Percentiles rank a stretch among this genome's conserved stretches.
Evolutionary conservation across 2,329 filamentous ascomycete species (phyloP).

Genomic region (Cercospora sojina): DNA sequence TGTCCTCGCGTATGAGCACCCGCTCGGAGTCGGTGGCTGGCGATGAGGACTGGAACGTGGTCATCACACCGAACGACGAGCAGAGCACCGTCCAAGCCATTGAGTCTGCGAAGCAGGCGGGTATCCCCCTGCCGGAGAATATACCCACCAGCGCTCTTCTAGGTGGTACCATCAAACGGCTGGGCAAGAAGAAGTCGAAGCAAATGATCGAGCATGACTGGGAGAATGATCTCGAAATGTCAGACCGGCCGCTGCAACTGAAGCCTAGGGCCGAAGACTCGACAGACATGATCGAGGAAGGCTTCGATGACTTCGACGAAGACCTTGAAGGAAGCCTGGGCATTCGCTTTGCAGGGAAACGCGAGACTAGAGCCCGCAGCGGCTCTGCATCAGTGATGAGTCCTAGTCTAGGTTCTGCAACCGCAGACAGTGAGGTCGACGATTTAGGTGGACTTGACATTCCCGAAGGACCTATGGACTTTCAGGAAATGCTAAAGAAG

Average conservation of each 20-base stretch:
- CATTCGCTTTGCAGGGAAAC: conserved; percentile 83
- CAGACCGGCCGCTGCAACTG: conserved; percentile 43
- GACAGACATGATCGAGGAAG: conserved; percentile 38
- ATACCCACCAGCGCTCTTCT: conserved; percentile 85
- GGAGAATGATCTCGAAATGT: conserved; percentile 52
- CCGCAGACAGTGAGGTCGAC: conserved; percentile 95
- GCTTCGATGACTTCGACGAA: conserved; percentile 70
- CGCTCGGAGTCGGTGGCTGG: conserved; percentile 67
- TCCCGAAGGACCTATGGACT: conserved; percentile 78
- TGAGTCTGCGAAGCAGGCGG: conserved; percentile 78
- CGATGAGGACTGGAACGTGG: conserved; percentile 85
- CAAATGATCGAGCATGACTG: conserved; percentile 52
- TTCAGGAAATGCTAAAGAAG: conserved; percentile 73
- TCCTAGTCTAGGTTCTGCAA: conserved; percentile 86
- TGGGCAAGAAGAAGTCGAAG: conserved; percentile 59
- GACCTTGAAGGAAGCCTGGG: conserved; percentile 94
- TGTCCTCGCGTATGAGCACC: conserved; percentile 75
- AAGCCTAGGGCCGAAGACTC: conserved; percentile 38
- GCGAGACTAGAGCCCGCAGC: conserved; percentile 69
- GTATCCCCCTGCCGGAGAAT: conserved; percentile 85
- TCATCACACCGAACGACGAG: conserved; percentile 82
- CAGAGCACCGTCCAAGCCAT: conserved; percentile 82
- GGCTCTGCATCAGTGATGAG: conserved; percentile 87
- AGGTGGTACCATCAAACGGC: conserved; percentile 87
- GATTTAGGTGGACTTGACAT: conserved; percentile 85